Evolutionary conservation across 768 basidiomycete species (phyloP).

Genomic region (Russula griseocarnosa): DNA sequence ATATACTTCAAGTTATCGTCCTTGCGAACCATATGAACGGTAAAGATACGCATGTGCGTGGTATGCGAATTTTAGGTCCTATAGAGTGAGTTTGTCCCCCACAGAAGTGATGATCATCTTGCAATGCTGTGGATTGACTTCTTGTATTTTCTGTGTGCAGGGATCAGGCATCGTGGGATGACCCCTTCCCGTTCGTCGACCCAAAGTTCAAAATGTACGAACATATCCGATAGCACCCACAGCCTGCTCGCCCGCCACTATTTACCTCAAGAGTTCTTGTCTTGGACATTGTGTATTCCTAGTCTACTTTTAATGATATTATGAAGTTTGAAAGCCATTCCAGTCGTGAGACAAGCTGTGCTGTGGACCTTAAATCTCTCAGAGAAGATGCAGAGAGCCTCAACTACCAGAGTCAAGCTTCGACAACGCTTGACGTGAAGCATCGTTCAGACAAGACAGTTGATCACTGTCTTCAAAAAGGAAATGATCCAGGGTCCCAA

Average conservation of each 20-base stretch:
- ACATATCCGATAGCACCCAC: constrained; percentile 23
- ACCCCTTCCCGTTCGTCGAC: constrained; percentile 28
- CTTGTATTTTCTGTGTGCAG: constrained; percentile 34
- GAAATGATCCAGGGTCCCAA: background rate
- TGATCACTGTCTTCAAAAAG: too few species aligned
- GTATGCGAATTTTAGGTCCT: constrained; percentile 82
- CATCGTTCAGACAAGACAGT: background rate
- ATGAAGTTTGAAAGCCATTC: background rate
- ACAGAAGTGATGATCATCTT: background rate
- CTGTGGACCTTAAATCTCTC: background rate
- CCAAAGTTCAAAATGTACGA: constrained; percentile 29
- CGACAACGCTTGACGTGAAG: background rate
- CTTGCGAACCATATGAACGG: constrained; percentile 96
- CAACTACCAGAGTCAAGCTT: background rate
- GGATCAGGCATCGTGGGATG: constrained; percentile 29
- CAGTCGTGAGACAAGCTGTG: background rate
- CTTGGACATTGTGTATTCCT: background rate
- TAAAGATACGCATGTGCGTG: constrained; percentile 97
- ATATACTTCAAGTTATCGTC: constrained; percentile 86
- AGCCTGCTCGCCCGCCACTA: background rate
- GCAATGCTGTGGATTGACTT: background rate
- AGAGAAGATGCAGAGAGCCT: background rate
- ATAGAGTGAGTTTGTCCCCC: constrained; percentile 51
- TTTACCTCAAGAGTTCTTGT: background rate
- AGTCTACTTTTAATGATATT: constrained; percentile 2